Conservation (phyloP, 1,139 yeast genomes). For the Petasospora fabianii region DNA sequence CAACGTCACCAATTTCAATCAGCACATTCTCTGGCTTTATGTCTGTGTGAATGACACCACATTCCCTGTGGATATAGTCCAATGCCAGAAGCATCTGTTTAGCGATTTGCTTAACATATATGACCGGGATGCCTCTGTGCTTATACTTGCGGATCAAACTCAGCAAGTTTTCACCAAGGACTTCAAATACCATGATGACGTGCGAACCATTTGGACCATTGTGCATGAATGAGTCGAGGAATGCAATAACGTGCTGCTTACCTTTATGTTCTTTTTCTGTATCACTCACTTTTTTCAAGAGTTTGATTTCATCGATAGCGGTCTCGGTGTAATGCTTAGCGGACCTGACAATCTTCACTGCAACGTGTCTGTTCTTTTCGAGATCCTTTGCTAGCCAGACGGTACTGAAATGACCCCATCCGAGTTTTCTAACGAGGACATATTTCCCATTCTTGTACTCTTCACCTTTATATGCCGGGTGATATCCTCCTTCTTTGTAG, state of each 20-base stretch:
- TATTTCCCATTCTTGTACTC: conserved; percentile 55
- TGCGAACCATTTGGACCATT: conserved; percentile 74
- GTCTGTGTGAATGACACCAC: conserved; percentile 80
- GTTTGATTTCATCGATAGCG: conserved; percentile 70
- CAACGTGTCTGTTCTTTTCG: conserved; percentile 55
- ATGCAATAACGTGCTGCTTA: conserved; percentile 57
- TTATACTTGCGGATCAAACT: conserved; percentile 59
- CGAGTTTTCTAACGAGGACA: conserved; percentile 62
- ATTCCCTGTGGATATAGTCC: conserved; percentile 67
- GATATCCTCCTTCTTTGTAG: conserved; percentile 74
- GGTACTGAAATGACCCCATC: conserved; percentile 82
- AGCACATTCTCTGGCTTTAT: conserved; percentile 75
- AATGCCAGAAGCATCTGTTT: conserved; percentile 63
- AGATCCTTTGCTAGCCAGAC: conserved; percentile 72
- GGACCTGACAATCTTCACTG: conserved; percentile 72
- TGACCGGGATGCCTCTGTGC: conserved; percentile 67
- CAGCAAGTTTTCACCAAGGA: conserved; percentile 71
- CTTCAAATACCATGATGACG: conserved; percentile 78
- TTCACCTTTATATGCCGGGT: conserved; percentile 74
- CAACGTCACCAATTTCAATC: conserved; percentile 72
- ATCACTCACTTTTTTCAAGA: conserved; percentile 43
- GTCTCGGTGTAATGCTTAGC: conserved; percentile 72
- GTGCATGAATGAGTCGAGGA: conserved; percentile 65
- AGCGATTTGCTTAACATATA: conserved; percentile 70
- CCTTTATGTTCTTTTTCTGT: conserved; percentile 46